Percentiles rank a stretch among this genome's conserved stretches.
Conservation (phyloP, 202 grass and related monocot genomes). For the Miscanthus sacchariflorus region DNA sequence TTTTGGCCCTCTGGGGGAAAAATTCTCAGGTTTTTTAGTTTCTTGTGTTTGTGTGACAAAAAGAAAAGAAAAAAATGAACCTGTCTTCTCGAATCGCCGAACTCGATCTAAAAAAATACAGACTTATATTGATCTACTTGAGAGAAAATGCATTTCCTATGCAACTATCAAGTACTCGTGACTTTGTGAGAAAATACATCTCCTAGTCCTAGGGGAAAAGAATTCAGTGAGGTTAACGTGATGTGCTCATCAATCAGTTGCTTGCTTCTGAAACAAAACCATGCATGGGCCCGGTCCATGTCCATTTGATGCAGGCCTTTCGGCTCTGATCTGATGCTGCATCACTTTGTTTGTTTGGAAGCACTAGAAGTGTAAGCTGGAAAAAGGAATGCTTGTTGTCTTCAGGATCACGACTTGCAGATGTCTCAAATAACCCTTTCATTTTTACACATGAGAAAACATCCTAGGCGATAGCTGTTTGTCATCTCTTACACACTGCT, state of each 20-base stretch:
- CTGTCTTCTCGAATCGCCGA: neutral
- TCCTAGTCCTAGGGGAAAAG: neutral
- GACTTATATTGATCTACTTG: neutral
- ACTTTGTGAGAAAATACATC: neutral
- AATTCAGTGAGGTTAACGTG: neutral
- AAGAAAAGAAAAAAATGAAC: neutral
- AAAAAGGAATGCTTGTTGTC: neutral
- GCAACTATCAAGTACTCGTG: neutral
- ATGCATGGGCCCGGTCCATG: neutral
- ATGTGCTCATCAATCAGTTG: constrained; percentile 7
- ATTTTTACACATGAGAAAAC: neutral
- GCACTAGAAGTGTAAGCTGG: neutral
- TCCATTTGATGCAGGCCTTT: neutral
- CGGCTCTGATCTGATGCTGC: neutral
- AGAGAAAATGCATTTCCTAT: neutral
- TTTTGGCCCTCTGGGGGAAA: neutral
- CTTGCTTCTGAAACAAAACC: constrained; percentile 25
- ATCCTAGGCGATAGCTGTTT: neutral
- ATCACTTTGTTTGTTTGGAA: constrained; percentile 3
- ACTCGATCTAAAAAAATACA: neutral
- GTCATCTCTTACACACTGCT: neutral
- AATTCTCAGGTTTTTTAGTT: neutral
- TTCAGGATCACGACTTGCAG: neutral
- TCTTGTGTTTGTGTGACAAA: neutral
- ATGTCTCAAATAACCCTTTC: neutral